A percentile compares a stretch with the other conserved stretches of the same genome.
phyloP scores from a whole-genome alignment of 2,329 filamentous ascomycete species.

The Dothidotthia symphoricarpi region DNA sequence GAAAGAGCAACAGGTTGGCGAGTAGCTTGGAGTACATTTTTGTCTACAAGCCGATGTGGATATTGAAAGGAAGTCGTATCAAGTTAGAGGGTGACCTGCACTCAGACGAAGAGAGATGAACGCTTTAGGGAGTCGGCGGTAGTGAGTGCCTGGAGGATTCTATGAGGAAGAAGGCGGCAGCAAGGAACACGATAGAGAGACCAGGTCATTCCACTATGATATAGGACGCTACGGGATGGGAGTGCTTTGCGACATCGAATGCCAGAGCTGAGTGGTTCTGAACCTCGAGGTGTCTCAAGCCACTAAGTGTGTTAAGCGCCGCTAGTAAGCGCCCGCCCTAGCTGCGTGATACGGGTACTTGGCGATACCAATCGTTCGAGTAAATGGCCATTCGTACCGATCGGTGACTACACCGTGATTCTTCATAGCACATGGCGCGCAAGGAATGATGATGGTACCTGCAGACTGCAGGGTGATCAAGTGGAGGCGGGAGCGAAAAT shows the following conservation, averaged over 20 bases:
- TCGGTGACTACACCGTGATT: too few relatives aligned
- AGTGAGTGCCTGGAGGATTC: too few relatives aligned
- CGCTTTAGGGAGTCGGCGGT: slow-evolving; percentile 10
- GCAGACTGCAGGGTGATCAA: too few relatives aligned
- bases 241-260: slow-evolving; percentile 30
- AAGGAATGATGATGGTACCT: too few relatives aligned
- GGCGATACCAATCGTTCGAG: too few relatives aligned
- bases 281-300: slow-evolving; percentile 29
- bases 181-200: slow-evolving; percentile 21
- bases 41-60: too few relatives aligned
- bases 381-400: too few relatives aligned
- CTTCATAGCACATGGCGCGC: too few relatives aligned
- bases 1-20: slow-evolving; percentile 25
- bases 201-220: slow-evolving; percentile 34
- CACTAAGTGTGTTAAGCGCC: slow-evolving; percentile 23
- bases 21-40: slow-evolving; percentile 30
- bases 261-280: slow-evolving; percentile 26
- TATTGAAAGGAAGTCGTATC: slow-evolving; percentile 13
- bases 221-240: slow-evolving; percentile 26
- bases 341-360: neutral
- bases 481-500: too few relatives aligned
- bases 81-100: slow-evolving; percentile 33
- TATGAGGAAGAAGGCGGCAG: slow-evolving; percentile 15
- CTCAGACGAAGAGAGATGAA: slow-evolving; percentile 16
- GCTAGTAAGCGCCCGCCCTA: slow-evolving; percentile 13